Evolutionary conservation across 176 grass and related monocot genomes (phyloP).

Genomic region (Carex scoparia): DNA sequence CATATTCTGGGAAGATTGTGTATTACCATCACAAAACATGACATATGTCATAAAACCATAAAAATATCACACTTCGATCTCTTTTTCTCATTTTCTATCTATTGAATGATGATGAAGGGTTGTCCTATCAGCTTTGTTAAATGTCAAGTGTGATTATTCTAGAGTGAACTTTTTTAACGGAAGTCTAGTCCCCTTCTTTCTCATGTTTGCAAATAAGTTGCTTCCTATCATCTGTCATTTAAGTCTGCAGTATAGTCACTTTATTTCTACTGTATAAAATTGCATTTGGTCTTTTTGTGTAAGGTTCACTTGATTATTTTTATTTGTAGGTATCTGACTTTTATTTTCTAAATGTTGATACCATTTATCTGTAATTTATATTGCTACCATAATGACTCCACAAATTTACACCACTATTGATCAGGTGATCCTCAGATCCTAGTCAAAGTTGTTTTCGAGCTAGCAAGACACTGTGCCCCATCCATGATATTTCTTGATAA

Average conservation of each 20-base stretch:
- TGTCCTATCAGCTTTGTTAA: background rate
- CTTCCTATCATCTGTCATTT: background rate
- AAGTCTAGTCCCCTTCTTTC: background rate
- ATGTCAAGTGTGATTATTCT: background rate
- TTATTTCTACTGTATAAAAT: background rate
- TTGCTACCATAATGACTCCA: background rate
- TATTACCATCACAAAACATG: background rate
- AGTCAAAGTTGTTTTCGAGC: constrained; percentile 93
- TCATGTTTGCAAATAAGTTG: background rate
- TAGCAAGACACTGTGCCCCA: constrained; percentile 91
- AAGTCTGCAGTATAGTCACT: background rate
- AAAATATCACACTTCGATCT: too few species aligned
- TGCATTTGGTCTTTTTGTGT: background rate
- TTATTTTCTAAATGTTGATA: background rate
- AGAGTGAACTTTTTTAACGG: background rate
- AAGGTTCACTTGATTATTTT: background rate
- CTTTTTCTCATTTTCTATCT: background rate
- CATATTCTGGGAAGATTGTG: background rate
- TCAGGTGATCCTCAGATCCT: constrained; percentile 93
- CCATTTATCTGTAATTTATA: background rate
- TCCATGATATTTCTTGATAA: constrained; percentile 98
- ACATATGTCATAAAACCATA: background rate
- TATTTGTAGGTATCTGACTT: background rate
- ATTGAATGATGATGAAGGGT: background rate
- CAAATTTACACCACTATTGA: background rate